Conservation (phyloP, 345 rosid genomes). For the Salix arbutifolia region DNA sequence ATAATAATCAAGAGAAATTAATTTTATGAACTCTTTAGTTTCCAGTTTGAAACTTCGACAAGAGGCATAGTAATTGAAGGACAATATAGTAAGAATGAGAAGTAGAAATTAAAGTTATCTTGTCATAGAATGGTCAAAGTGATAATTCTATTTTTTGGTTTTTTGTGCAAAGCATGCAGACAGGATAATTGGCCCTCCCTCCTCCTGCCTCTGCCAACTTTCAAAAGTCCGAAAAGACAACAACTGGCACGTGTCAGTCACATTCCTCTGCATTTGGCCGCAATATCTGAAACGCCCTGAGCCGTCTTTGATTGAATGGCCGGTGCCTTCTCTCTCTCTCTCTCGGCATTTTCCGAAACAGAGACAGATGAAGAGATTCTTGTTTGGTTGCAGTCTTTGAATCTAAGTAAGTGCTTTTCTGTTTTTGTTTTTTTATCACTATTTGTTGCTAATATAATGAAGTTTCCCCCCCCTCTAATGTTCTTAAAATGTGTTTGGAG, state of each 20-base stretch:
- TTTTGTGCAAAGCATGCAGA: slow-evolving; percentile 60
- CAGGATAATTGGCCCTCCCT: slow-evolving; percentile 41
- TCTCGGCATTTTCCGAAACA: slow-evolving; percentile 17
- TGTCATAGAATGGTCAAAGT: slow-evolving; percentile 56
- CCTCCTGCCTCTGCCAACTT: slow-evolving; percentile 18
- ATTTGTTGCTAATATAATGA: not conserved
- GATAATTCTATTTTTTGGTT: slow-evolving; percentile 17
- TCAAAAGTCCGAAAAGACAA: not conserved
- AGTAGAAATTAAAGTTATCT: not conserved
- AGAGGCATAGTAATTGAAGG: not conserved
- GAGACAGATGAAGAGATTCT: not conserved
- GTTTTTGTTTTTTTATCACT: not conserved
- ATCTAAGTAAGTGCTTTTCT: not conserved
- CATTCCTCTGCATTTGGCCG: slow-evolving; percentile 55
- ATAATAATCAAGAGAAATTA: too few relatives aligned
- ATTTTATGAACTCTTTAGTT: not conserved
- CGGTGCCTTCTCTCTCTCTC: slow-evolving; percentile 25
- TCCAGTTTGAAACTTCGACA: not conserved
- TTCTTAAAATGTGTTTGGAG: not conserved
- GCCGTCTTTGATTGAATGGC: slow-evolving; percentile 22
- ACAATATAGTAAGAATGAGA: not conserved
- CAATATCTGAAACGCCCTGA: slow-evolving; percentile 52
- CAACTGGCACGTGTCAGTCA: slow-evolving; percentile 52
- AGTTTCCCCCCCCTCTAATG: not conserved
- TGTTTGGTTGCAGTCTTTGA: not conserved